Evolutionary conservation across 805 yeast species (phyloP), one percentile per base, ranked within the genome.

Genomic region (Schwanniomyces sp.): DNA sequence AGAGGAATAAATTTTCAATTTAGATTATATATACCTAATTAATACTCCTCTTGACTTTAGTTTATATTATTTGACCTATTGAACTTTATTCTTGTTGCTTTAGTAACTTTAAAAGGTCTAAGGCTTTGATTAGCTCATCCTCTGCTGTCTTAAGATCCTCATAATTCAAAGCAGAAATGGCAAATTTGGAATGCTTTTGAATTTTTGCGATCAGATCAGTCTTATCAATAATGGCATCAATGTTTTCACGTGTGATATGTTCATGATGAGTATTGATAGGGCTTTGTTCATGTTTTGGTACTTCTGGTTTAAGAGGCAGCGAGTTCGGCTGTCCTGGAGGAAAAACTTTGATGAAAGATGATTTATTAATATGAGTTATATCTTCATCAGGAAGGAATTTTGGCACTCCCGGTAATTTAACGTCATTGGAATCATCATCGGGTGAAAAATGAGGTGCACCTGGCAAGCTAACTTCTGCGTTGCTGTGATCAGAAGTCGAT

Each of bases 131-230:
- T 41, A 87, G 64, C 59, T 87, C 89, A 32, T 68, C 70, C 39
- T 82, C 80, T 2, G 92, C 92, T 0, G 92, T 87, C 2, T 62
- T 75, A 30, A 80, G 66, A 56, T 87, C 95, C 51, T 87, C 92
- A 61, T 86, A 87, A 59, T 86, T 86, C 59, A 87, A 71, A 0
- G 95, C 94, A 47, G 90, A 84, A 6, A 86, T 81, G 1, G 91
- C 92, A 61, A 83, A 87, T 59, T 81, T 85, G 28, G 91, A 87
- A 50, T 76, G 78, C 55, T 82, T 85, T 57, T 86, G 92, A 1
- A 85, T 81, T 54, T 76, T 72, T 8, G 80, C 59, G 17, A 86
- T 81, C 40, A 75, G 69, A 45, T 80, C 87, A 18, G 84, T 78
- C 12, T 74, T 70, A 48, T 78, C 76, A 58, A 86, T 63, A 47